Evolutionary conservation across 257 asterid species (phyloP), one percentile per base, ranked within the genome.

Genomic region (Buddleja alternifolia): DNA sequence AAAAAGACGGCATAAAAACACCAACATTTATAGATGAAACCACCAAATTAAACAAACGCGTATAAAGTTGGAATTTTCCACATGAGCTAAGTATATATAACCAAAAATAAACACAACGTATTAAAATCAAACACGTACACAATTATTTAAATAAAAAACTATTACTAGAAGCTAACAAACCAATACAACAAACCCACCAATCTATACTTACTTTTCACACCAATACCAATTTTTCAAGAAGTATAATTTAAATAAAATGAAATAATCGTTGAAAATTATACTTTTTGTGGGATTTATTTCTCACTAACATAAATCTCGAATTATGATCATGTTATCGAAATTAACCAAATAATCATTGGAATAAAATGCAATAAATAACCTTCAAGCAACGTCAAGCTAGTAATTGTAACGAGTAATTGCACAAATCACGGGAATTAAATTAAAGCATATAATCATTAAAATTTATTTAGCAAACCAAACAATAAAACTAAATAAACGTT

Each of bases 111-210:
- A 29, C 34, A 29, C 34, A 1, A 29, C 15, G 44, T 44, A 58
- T 25, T 37, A 67, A 74, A 45, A 39, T n/a, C 44, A 60, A 10
- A 51, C 0, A 41, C 47, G 56, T 41, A 0, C 0, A 32, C 29
- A 71, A 14, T 24, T 61, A 39, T 47, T 10, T 19, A 39, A 60
- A 34, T n/a, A 39, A 57, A 6, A 66, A 23, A 25, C 29, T 45
- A 45, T 36, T 8, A 15, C 44, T 19, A 63, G 42, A 36, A 63
- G 66, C 62, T 15, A 47, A 71, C 17, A 10, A 21, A 39, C 65
- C 45, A 48, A 54, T 7, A 69, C 75, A 79, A 70, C 69, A 63
- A 67, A 45, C 77, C 36, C 65, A 79, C 80, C 75, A 58, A 71
- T 70, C 60, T 3, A 19, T 32, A 12, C 32, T 47, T 57, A n/a